Conservation (phyloP, 305 asterid species). For the Fraxinus latifolia region DNA sequence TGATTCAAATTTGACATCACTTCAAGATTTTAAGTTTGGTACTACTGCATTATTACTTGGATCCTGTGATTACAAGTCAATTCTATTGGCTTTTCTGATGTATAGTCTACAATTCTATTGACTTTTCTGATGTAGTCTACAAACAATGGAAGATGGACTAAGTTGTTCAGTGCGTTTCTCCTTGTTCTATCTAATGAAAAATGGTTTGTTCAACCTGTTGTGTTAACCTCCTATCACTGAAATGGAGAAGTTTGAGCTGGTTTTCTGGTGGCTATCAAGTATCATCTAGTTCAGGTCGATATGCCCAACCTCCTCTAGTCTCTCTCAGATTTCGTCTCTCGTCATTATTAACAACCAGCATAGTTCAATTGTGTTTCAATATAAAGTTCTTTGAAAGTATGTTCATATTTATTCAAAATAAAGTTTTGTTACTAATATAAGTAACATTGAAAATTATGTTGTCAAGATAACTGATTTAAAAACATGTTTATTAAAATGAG, state of each 20-base stretch:
- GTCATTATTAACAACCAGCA: neutral
- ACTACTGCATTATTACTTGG: constrained; percentile 17
- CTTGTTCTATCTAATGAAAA: constrained; percentile 1
- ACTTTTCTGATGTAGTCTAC: constrained; percentile 28
- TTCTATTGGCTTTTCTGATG: constrained; percentile 35
- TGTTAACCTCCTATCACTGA: neutral
- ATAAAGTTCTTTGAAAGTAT: neutral
- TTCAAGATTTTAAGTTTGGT: neutral
- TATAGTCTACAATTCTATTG: too few species aligned
- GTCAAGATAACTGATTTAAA: neutral
- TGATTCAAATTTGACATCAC: constrained; percentile 27
- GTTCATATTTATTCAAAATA: neutral
- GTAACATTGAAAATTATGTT: neutral
- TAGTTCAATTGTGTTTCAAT: neutral
- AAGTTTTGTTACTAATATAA: neutral
- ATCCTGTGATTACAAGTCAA: constrained; percentile 33
- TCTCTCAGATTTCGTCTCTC: neutral
- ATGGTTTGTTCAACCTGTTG: constrained; percentile 11
- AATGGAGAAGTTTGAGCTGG: neutral
- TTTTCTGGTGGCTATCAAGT: neutral
- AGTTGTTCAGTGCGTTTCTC: constrained; percentile 18
- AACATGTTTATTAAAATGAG: neutral
- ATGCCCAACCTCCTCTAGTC: neutral
- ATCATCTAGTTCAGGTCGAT: neutral
- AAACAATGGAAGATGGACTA: constrained; percentile 26